These are phyloP conservation scores for Nicotiana paniculata DNA, from an alignment of 257 asterid genomes.

Conservation along the genomic window DNA sequence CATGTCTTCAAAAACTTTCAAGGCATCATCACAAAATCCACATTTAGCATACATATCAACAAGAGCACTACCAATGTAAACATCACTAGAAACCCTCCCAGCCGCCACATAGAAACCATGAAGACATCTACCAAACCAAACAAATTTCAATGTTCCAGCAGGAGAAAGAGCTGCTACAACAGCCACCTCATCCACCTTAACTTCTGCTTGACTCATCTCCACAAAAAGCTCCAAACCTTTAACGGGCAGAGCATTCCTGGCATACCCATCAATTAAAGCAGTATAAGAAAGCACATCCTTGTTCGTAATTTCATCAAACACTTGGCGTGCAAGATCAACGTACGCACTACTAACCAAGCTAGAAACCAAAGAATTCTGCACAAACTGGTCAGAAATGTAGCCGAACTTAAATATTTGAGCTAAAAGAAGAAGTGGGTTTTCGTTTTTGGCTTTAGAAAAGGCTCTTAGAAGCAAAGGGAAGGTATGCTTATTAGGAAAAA, in stretches of 20 bases:
- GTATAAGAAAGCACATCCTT: slow-evolving; percentile 42
- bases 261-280: slow-evolving; percentile 42
- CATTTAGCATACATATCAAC: slow-evolving; percentile 53
- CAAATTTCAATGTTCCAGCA: slow-evolving; percentile 26
- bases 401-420: slow-evolving; percentile 37
- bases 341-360: slow-evolving; percentile 17
- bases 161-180: slow-evolving; percentile 42
- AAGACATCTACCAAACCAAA: slow-evolving; percentile 46
- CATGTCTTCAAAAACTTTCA: slow-evolving; percentile 30
- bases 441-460: slow-evolving; percentile 33
- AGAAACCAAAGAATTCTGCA: slow-evolving; percentile 36
- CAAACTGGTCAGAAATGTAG: slow-evolving; percentile 34
- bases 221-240: slow-evolving; percentile 37
- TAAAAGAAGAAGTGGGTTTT: slow-evolving; percentile 28
- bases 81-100: slow-evolving; percentile 38
- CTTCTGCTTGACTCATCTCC: slow-evolving; percentile 30
- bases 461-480: slow-evolving; percentile 53
- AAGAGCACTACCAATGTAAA: slow-evolving; percentile 37
- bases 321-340: slow-evolving; percentile 23
- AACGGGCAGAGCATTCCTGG: slow-evolving; percentile 17
- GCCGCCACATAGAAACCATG: slow-evolving; percentile 44
- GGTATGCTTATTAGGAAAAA: slow-evolving; percentile 48
- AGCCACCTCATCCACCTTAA: slow-evolving; percentile 42
- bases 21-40: slow-evolving; percentile 34
- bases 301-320: slow-evolving; percentile 41